A percentile compares a stretch with the other conserved stretches of the same genome.
These are phyloP conservation scores for Kitagawia praeruptora DNA, from an alignment of 129 eudicot genomes.

Conservation along the genomic window DNA sequence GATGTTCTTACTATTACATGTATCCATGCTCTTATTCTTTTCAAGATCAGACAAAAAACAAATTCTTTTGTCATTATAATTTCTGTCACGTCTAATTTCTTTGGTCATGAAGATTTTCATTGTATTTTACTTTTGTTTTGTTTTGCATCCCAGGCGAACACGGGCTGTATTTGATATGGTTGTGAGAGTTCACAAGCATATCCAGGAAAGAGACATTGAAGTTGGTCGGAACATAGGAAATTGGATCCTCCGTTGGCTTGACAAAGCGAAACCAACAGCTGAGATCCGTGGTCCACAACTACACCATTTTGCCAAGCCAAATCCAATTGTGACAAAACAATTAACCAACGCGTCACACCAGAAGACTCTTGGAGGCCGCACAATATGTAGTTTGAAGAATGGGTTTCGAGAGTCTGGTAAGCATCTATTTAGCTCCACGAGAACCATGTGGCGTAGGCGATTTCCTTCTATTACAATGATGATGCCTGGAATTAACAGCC, in stretches of 20 bases:
- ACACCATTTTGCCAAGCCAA: constrained; percentile 15
- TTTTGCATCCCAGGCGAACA: constrained; percentile 47
- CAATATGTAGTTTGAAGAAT: constrained; percentile 19
- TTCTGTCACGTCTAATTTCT: neutral
- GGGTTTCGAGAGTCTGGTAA: constrained; percentile 35
- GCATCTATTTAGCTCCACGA: constrained; percentile 45
- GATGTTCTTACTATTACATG: neutral
- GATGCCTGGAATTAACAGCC: constrained; percentile 41
- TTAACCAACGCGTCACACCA: constrained; percentile 24
- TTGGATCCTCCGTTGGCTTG: constrained; percentile 83
- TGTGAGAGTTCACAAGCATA: constrained; percentile 52
- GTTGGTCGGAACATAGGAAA: constrained; percentile 73
- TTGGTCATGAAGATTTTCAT: neutral
- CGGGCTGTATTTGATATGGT: constrained; percentile 69
- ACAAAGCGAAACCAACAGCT: constrained; percentile 64
- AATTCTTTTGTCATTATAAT: neutral
- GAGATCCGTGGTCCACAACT: constrained; percentile 48
- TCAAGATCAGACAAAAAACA: neutral
- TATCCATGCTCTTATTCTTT: neutral
- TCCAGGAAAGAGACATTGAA: constrained; percentile 86
- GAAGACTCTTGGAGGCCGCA: constrained; percentile 22
- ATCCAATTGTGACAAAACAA: constrained; percentile 20
- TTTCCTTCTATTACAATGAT: constrained; percentile 38
- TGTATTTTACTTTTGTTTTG: neutral
- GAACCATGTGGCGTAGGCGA: constrained; percentile 35